These are phyloP conservation scores for Pseudomicrostroma phylloplanum DNA, from an alignment of 1,284 basidiomycete species.

Conservation along the genomic window DNA sequence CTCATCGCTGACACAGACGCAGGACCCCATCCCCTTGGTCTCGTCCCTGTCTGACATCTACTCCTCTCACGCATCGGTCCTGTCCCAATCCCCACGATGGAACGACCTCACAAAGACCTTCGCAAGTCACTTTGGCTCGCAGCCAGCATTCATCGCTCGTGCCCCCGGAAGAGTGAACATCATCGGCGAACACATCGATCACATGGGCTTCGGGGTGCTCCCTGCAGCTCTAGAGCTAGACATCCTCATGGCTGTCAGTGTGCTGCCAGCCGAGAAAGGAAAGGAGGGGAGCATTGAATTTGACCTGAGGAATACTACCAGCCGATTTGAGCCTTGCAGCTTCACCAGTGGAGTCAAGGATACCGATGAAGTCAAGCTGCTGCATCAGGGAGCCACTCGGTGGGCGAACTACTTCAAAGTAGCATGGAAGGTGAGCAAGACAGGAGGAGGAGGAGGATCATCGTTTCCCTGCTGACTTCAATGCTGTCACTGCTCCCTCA, in stretches of 20 bases:
- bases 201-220: conserved; percentile 44
- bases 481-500: too few species aligned
- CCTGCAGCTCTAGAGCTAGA: conserved; percentile 49
- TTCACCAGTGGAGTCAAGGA: conserved; percentile 29
- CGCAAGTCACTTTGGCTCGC: conserved; percentile 16
- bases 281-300: conserved; percentile 14
- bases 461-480: too few species aligned
- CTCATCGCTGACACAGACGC: not conserved
- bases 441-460: too few species aligned
- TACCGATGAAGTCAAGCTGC: conserved; percentile 23
- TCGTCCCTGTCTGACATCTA: conserved; percentile 34
- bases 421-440: conserved; percentile 28
- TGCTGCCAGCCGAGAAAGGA: conserved; percentile 11
- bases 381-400: conserved; percentile 32
- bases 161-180: conserved; percentile 48
- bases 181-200: conserved; percentile 46
- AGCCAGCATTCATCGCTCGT: conserved; percentile 42
- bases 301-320: conserved; percentile 33
- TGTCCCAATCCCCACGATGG: conserved; percentile 31
- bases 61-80: conserved; percentile 19
- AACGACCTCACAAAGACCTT: conserved; percentile 26
- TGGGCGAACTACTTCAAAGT: conserved; percentile 51
- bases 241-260: conserved; percentile 45
- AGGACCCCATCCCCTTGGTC: conserved; percentile 38
- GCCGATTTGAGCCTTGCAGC: conserved; percentile 23